These are phyloP conservation scores for Capsicum pubescens DNA, from an alignment of 257 asterid species.

Conservation along the genomic window DNA sequence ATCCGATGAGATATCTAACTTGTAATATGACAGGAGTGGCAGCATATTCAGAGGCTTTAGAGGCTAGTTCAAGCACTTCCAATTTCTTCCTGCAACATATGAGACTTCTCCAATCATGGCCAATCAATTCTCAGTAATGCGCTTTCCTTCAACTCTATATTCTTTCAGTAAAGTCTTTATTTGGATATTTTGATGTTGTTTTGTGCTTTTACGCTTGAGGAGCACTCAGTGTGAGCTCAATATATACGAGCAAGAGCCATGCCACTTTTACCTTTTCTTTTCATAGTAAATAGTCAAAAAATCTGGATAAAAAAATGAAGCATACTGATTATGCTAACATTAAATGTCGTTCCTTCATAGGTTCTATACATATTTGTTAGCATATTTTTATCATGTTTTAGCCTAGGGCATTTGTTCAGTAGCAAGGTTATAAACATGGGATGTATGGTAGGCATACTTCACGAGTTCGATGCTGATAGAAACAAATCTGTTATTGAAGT, in stretches of 20 bases:
- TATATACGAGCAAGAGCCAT: not conserved
- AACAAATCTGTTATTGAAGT: not conserved
- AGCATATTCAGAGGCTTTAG: conserved; percentile 99
- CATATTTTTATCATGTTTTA: not conserved
- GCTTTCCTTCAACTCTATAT: conserved; percentile 36
- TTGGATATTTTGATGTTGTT: conserved; percentile 22
- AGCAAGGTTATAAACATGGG: conserved; percentile 3
- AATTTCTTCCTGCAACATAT: conserved; percentile 92
- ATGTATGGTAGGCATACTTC: not conserved
- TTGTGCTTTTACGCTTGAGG: not conserved
- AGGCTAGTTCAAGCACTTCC: conserved; percentile 94
- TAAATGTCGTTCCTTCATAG: not conserved
- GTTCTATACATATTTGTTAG: not conserved
- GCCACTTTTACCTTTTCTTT: not conserved
- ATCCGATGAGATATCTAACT: conserved; percentile 26
- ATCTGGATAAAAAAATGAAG: not conserved
- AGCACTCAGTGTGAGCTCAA: not conserved
- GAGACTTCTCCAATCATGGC: conserved; percentile 97
- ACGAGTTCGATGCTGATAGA: not conserved
- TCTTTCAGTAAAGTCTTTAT: conserved; percentile 27
- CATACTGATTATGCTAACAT: conserved; percentile 13
- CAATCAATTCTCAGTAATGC: conserved; percentile 93
- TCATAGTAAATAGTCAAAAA: not conserved
- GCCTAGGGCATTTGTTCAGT: not conserved
- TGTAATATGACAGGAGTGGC: conserved; percentile 79